Evolutionary conservation across 2,329 filamentous ascomycete species (phyloP).

Genomic region (Neofusicoccum ribis): DNA sequence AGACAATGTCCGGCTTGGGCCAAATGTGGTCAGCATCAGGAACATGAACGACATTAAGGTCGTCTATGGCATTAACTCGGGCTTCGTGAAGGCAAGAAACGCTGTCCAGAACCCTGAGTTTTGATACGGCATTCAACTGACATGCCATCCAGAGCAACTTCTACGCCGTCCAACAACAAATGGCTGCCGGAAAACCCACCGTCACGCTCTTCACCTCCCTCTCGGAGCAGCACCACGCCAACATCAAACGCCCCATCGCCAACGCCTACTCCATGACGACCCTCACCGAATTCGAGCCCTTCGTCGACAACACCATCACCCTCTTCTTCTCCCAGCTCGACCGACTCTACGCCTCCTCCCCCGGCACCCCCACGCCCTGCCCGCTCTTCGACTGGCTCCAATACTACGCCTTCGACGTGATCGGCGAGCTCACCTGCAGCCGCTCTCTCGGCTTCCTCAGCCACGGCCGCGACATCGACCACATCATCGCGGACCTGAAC

Average conservation of each 20-base stretch:
- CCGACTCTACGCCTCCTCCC: background rate
- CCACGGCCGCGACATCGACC: slow-evolving; percentile 15
- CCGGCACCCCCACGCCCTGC: background rate
- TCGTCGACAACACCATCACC: slow-evolving; percentile 30
- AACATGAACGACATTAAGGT: slow-evolving; percentile 33
- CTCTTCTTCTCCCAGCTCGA: slow-evolving; percentile 28
- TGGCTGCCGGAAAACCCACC: background rate
- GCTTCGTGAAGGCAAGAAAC: background rate
- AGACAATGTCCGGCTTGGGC: slow-evolving; percentile 74
- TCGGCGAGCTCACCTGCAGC: slow-evolving; percentile 24
- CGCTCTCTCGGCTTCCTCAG: slow-evolving; percentile 22
- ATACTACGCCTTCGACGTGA: slow-evolving; percentile 26
- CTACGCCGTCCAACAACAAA: slow-evolving; percentile 3
- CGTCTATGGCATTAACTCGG: slow-evolving; percentile 70
- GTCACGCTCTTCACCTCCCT: slow-evolving; percentile 1
- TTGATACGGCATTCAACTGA: background rate
- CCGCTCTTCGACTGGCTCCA: slow-evolving; percentile 45
- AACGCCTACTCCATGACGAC: slow-evolving; percentile 27
- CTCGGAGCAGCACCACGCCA: slow-evolving; percentile 26
- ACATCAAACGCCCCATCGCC: slow-evolving; percentile 15
- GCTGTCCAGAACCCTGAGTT: no score
- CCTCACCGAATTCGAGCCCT: slow-evolving; percentile 26
- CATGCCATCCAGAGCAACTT: background rate
- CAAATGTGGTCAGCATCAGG: slow-evolving; percentile 62
- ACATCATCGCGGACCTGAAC: background rate